These are phyloP conservation scores for Rhizodiscina lignyota DNA, from an alignment of 495 filamentous ascomycete genomes.

Conservation along the genomic window DNA sequence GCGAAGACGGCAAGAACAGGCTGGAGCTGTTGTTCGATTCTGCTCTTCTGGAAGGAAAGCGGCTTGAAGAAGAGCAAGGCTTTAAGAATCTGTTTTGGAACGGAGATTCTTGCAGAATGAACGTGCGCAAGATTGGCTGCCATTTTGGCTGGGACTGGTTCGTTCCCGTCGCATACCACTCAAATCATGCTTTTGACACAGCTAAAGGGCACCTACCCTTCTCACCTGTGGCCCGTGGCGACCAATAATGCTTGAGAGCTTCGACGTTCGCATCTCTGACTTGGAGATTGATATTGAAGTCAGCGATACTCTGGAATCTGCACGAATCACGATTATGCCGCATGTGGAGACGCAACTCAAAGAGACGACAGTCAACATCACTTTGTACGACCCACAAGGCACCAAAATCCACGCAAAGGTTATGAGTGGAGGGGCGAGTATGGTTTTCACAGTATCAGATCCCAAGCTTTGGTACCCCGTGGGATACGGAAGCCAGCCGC, in stretches of 20 bases:
- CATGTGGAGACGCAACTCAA: not conserved
- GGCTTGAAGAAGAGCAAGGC: too few relatives aligned
- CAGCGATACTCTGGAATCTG: constrained; percentile 9
- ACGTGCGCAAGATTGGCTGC: too few relatives aligned
- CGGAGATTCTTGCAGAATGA: too few relatives aligned
- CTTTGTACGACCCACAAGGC: constrained; percentile 12
- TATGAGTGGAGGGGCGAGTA: constrained; percentile 9
- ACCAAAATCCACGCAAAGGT: constrained; percentile 9
- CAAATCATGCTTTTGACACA: too few relatives aligned
- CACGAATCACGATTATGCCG: too few relatives aligned
- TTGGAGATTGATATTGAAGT: constrained; percentile 19
- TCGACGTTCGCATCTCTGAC: constrained; percentile 16
- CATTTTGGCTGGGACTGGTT: too few relatives aligned
- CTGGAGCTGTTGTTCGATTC: constrained; percentile 21
- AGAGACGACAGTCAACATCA: constrained; percentile 5
- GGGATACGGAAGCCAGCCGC: constrained; percentile 21
- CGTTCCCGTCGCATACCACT: too few relatives aligned
- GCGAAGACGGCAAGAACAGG: constrained; percentile 8
- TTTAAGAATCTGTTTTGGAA: too few relatives aligned
- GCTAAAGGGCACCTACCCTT: constrained; percentile 22
- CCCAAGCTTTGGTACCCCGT: constrained; percentile 22
- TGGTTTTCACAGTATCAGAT: constrained; percentile 17
- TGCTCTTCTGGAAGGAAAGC: too few relatives aligned
- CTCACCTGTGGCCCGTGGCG: constrained; percentile 24
- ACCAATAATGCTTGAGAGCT: constrained; percentile 19